Conservation (phyloP, 1,284 basidiomycete species). For the Neotropicomus parvogracilis region DNA sequence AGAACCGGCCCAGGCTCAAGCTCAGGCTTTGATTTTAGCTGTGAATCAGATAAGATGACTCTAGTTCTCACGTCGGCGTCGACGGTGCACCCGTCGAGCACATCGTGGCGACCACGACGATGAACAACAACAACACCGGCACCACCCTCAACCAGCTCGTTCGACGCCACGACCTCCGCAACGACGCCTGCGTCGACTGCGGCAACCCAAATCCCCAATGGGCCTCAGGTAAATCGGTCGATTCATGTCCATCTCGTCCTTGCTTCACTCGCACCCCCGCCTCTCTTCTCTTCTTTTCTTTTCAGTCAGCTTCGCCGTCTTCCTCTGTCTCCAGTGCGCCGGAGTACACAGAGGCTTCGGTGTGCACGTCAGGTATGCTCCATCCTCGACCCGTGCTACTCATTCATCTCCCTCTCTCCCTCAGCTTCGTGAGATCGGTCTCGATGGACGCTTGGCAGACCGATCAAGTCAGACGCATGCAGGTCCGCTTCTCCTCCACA, state of each 20-base stretch:
- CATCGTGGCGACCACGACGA: too few species aligned
- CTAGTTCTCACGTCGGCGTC: conserved; percentile 33
- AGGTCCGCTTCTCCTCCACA: conserved; percentile 46
- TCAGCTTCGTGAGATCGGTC: conserved; percentile 85
- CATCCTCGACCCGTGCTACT: not conserved
- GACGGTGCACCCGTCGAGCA: too few species aligned
- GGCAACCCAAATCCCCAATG: conserved; percentile 86
- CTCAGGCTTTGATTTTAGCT: too few species aligned
- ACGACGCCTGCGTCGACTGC: conserved; percentile 81
- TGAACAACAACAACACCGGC: too few species aligned
- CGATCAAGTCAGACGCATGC: conserved; percentile 88
- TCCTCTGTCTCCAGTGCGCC: conserved; percentile 90
- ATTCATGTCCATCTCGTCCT: too few species aligned
- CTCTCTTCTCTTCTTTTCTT: not conserved
- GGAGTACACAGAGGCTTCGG: conserved; percentile 87
- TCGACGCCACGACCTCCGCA: conserved; percentile 66
- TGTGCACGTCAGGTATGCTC: conserved; percentile 72
- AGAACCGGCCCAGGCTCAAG: too few species aligned
- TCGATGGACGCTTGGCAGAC: conserved; percentile 97
- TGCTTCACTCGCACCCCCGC: not conserved
- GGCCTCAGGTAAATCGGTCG: too few species aligned
- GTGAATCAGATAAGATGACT: conserved; percentile 32
- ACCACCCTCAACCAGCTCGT: conserved; percentile 57
- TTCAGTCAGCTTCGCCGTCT: conserved; percentile 69
- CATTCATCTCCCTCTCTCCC: conserved; percentile 14